phyloP scores from a whole-genome alignment of 2,329 filamentous ascomycete species.

The Aspergillus pseudonomiae region DNA sequence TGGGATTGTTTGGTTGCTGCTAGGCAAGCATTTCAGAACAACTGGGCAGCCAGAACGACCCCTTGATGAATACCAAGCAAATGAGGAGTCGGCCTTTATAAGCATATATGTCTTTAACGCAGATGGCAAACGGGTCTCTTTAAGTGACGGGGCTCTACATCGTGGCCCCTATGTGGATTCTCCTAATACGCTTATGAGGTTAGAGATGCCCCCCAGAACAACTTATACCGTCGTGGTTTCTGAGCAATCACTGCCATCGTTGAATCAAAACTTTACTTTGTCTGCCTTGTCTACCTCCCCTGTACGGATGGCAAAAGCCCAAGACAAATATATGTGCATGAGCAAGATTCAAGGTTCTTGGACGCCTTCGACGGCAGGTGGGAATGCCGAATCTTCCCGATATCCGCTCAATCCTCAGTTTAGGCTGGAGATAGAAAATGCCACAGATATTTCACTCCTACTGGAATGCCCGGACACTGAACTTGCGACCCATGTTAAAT shows the following conservation, averaged over 20 bases:
- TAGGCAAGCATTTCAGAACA: slow-evolving; percentile 83
- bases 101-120: slow-evolving; percentile 80
- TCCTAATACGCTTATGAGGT: slow-evolving; percentile 82
- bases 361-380: slow-evolving; percentile 79
- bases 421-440: slow-evolving; percentile 59
- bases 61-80: slow-evolving; percentile 53
- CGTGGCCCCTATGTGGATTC: slow-evolving; percentile 90
- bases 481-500: slow-evolving; percentile 78
- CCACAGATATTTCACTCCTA: slow-evolving; percentile 70
- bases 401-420: slow-evolving; percentile 92
- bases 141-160: slow-evolving; percentile 71
- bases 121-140: slow-evolving; percentile 70
- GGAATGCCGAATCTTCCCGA: slow-evolving; percentile 73
- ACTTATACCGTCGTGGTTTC: slow-evolving; percentile 70
- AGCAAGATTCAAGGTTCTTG: slow-evolving; percentile 68
- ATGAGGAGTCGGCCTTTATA: slow-evolving; percentile 74
- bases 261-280: slow-evolving; percentile 81
- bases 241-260: slow-evolving; percentile 74
- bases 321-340: slow-evolving; percentile 61
- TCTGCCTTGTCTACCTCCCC: slow-evolving; percentile 73
- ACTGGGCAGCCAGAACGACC: slow-evolving; percentile 31
- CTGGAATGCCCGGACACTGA: slow-evolving; percentile 69
- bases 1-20: slow-evolving; percentile 77
- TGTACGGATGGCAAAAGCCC: slow-evolving; percentile 64
- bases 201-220: slow-evolving; percentile 60